Evolutionary conservation across 1,284 basidiomycete species (phyloP), one percentile per base, ranked within the genome.

Genomic region (Irpex rosettiformis): DNA sequence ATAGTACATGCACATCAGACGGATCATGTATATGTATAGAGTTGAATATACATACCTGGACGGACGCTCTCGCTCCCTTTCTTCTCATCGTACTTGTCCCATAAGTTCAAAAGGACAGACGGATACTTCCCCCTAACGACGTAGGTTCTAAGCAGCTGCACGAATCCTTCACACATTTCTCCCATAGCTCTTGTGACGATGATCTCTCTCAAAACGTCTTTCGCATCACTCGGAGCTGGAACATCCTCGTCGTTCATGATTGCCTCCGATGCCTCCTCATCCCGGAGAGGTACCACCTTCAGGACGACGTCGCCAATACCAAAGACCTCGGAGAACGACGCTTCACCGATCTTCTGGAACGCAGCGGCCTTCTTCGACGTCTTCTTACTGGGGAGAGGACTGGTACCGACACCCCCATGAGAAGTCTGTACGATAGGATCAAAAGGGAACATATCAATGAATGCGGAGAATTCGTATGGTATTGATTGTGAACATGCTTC

Each of bases 241-340:
- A 80, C 79, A 10, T 91, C 89, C 28, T 68, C 72, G 11, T 59
- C 60, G 11, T 62, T 60, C 24, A 61, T 56, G 27, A 25, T 33
- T 6, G 37, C 33, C 52, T 16, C 29, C 21, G 18, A 10, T 51
- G 48, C 48, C 48, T 62, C 62, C 65, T 88, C 88, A 57, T 82
- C 79, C 33, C 81, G 76, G 54, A 94, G 72, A 1, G 93, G 92
- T 24, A 97, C 86, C 52, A 96, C 81, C 75, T 97, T 97, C 65
- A 96, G 78, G 16, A 96, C 94, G 33, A 93, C 84, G 64, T 88
- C 83, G 1, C 87, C 86, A 53, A 95, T 86, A 3, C 88, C 88
- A 74, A 94, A 99, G n/a, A 99, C 97, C 70, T 99, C 96, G 0
- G 94, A 97, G 72, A 92, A 99, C 52, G 92, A 94, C 10, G 96